Base-by-base conservation (phyloP, 495 filamentous ascomycete genomes). In the Penicillium robsamsonii region DNA sequence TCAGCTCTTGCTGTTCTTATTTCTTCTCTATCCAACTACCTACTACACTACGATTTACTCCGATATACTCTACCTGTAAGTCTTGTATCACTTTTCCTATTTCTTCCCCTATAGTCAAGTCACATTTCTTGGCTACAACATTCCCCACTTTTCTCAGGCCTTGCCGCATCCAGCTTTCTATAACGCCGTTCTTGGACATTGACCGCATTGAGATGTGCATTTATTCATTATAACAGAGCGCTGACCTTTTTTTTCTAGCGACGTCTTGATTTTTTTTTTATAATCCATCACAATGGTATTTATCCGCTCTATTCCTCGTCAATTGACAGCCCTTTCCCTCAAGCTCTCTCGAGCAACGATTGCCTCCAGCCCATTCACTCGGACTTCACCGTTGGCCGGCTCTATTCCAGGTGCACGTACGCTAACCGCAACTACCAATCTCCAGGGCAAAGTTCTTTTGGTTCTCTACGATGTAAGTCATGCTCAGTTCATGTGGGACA, bases 391-490 rank as follows among this genome's bases (percentile, higher is more conserved):
- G 56, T 48, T 72, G 60, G 65, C 70, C 57, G 61, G 73, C 66
- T 58, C 67, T 57, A 63, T 71, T 65, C 52, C 68, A 62, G 68
- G 71, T 66, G 59, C 70, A 63, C 78, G 71, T 65, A 71, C 70
- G 79, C 83, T 85, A 76, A 85, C 79, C 58, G 76, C 80, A 60
- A 75, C 80, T 69, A 68, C 78, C 55, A 73, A 70, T 44, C 74
- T 73, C 68, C 81, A 88, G 87, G 85, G 83, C 61, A 89, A 90
- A 72, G 83, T 90, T 70, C 81, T 90, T 63, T 77, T 88, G 61
- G 84, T 88, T 59, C 80, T 89, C 38, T 90, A 90, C 77, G 87
- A 90, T 72, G 87, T 89, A 77, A 79, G 87, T 78, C 47, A 37
- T 55, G 37, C 8, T 9, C 35, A 24, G 41, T 8, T 49, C 47